phyloP scores from a whole-genome alignment of 805 yeast species.

The Wickerhamomyces ciferrii region DNA sequence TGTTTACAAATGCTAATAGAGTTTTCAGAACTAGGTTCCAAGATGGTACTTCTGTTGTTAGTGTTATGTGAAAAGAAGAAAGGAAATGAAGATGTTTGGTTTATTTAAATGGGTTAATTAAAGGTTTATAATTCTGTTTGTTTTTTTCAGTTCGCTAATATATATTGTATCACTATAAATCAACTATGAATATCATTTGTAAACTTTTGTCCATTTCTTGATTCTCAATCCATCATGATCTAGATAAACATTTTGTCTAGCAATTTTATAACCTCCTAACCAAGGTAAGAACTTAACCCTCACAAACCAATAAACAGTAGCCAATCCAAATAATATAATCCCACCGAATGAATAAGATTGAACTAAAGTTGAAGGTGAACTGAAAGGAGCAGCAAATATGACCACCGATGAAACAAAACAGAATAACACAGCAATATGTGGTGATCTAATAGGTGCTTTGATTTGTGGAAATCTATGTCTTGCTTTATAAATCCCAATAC shows the following conservation, averaged over 20 bases:
- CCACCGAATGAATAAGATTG: conserved; percentile 27
- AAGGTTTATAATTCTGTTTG: neutral
- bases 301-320: conserved; percentile 26
- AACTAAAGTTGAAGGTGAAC: conserved; percentile 5
- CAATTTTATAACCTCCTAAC: neutral
- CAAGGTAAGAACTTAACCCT: conserved; percentile 11
- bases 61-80: conserved; percentile 53
- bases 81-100: neutral
- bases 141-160: neutral
- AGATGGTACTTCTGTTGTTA: conserved; percentile 93
- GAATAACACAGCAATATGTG: conserved; percentile 19
- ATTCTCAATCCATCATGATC: neutral
- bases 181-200: neutral
- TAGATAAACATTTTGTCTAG: neutral
- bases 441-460: conserved; percentile 45
- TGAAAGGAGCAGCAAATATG: conserved; percentile 8
- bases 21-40: conserved; percentile 92
- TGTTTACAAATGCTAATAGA: conserved; percentile 96
- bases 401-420: conserved; percentile 8
- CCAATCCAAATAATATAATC: conserved; percentile 35
- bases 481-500: conserved; percentile 50
- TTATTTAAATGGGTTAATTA: neutral
- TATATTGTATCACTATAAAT: neutral
- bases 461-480: conserved; percentile 41
- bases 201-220: neutral